Base-by-base conservation (phyloP, 495 filamentous ascomycete species). In the Aspergillus mulundensis region DNA sequence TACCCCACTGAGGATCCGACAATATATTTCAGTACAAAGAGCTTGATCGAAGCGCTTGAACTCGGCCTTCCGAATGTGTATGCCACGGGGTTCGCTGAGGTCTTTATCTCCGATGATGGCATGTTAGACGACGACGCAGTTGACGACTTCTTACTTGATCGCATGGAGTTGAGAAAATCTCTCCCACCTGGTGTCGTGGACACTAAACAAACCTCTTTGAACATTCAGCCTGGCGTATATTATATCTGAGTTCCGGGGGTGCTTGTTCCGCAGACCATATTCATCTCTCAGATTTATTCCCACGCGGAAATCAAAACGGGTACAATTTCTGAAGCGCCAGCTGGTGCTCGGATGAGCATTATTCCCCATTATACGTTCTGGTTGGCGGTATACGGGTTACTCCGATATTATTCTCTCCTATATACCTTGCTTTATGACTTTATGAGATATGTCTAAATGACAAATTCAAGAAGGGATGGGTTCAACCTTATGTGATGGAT, bases 81-180 rank as follows among this genome's bases (percentile, higher is more conserved):
- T 1, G 53, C 62, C 16, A 56, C 67, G 0, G 66, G 62, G 0
- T 66, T 71, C 46, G 47, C 59, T n/a, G 59, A 66, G 12, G 32
- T 54, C 0, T 65, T 63, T 23, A 48, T 45, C 34, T 53, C 61
- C 7, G 59, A 61, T 1, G 32, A 59, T 47, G 56, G 49, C 3
- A 49, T 61, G 14, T 7, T 46, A n/a, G 66, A 68, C 19, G 61
- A 65, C 38, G 60, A 64, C 45, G 63, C 64, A 38, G 47, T 70
- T 20, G 67, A 70, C 34, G 54, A 63, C 21, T 42, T 63, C 45
- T 51, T 70, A 4, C 43, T 54, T 20, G 57, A 58, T 19, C 56
- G 61, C 14, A 50, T 56, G 15, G 24, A 56, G 20, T 6, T 23
- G 30, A 53, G 39, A 39, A 46, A 49, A 46, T 5, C 8, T 2